Evolutionary conservation across 129 eudicot species (phyloP).

Genomic region (Helianthus tuberosus): DNA sequence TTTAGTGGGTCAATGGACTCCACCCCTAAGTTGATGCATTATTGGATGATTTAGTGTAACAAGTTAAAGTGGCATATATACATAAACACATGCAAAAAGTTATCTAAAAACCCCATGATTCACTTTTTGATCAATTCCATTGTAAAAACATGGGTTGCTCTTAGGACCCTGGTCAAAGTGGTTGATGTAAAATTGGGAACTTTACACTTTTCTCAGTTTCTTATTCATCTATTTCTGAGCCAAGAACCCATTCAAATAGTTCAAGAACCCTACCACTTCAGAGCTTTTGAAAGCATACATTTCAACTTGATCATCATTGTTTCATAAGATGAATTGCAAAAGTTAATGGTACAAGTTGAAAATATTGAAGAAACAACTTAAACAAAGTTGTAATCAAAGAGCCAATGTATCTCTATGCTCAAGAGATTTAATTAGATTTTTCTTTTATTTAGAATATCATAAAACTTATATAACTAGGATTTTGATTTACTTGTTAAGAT

Average conservation of each 20-base stretch:
- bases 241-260: constrained; percentile 13
- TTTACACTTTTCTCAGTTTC: constrained; percentile 31
- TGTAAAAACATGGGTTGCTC: constrained; percentile 30
- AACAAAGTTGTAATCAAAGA: too few species aligned
- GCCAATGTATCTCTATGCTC: too few species aligned
- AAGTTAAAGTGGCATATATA: constrained; percentile 1
- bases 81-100: constrained; percentile 29
- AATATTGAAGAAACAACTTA: too few species aligned
- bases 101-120: constrained; percentile 5
- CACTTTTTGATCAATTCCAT: constrained; percentile 26
- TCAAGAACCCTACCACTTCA: constrained; percentile 31
- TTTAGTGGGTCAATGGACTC: background rate
- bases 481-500: too few species aligned
- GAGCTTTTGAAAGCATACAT: constrained; percentile 13
- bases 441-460: too few species aligned
- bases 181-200: constrained; percentile 20
- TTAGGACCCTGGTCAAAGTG: constrained; percentile 25
- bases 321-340: constrained; percentile 25
- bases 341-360: background rate
- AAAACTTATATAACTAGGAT: too few species aligned
- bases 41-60: background rate
- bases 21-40: background rate
- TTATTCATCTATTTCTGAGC: constrained; percentile 36
- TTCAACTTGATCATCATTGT: constrained; percentile 31
- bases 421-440: too few species aligned